These are phyloP conservation scores for Daldinia concentrica DNA, from an alignment of 495 filamentous ascomycete genomes.

Conservation along the genomic window DNA sequence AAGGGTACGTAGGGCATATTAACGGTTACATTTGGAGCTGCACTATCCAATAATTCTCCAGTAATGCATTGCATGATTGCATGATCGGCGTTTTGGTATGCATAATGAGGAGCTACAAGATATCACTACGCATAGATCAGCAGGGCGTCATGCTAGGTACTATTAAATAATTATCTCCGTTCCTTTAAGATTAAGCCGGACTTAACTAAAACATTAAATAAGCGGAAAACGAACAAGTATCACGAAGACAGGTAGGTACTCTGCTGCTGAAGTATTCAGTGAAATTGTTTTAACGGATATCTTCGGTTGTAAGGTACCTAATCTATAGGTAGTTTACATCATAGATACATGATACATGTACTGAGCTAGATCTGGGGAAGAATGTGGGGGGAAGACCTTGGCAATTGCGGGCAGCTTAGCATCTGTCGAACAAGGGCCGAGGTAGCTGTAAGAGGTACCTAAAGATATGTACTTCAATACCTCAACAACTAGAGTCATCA, in stretches of 20 bases:
- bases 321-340: no score
- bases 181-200: not conserved
- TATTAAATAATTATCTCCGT: constrained; percentile 15
- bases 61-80: constrained; percentile 3
- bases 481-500: not conserved
- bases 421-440: constrained; percentile 10
- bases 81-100: constrained; percentile 37
- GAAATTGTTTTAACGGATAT: constrained; percentile 22
- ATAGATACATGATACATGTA: not conserved
- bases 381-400: constrained; percentile 18
- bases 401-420: not conserved
- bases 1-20: constrained; percentile 1
- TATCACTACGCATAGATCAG: constrained; percentile 24
- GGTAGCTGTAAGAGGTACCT: not conserved
- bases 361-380: constrained; percentile 27
- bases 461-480: constrained; percentile 14
- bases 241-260: no score
- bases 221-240: no score
- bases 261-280: no score
- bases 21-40: constrained; percentile 31
- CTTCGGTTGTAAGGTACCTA: no score
- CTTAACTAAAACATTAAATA: not conserved
- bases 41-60: constrained; percentile 14
- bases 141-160: not conserved
- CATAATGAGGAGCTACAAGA: constrained; percentile 11